Conservation (phyloP, 2,329 filamentous ascomycete species). For the Emmonsiellopsis sp. region DNA sequence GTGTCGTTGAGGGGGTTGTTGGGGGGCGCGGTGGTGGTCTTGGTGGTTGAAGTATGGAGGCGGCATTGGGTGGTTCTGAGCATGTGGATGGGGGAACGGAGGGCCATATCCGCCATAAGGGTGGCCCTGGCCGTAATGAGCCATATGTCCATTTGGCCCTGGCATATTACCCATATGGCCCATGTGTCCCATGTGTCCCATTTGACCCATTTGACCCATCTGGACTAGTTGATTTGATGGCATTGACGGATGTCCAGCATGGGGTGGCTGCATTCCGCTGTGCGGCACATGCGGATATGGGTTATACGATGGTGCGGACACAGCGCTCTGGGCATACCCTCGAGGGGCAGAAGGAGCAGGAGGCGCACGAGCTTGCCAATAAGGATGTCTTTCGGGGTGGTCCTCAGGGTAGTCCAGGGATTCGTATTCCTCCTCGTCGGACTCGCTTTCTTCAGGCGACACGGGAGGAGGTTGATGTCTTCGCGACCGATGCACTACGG, state of each 20-base stretch:
- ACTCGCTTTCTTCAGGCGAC: conserved; percentile 13
- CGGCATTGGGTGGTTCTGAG: conserved; percentile 5
- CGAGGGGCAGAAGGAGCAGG: conserved; percentile 19
- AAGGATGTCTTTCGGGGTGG: conserved; percentile 22
- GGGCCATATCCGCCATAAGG: conserved; percentile 11
- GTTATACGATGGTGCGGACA: conserved; percentile 31
- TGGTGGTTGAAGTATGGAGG: conserved; percentile 9
- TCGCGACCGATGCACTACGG: conserved; percentile 28
- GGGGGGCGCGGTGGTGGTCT: conserved; percentile 6
- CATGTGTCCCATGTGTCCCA: neutral
- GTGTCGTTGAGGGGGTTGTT: neutral
- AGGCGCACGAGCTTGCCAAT: conserved; percentile 20
- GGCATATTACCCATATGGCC: conserved; percentile 1
- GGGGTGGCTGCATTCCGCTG: conserved; percentile 9
- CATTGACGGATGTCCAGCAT: conserved; percentile 18
- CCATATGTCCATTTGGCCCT: conserved; percentile 4
- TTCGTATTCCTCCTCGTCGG: conserved; percentile 5
- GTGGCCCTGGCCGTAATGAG: conserved; percentile 5
- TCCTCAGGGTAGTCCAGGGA: conserved; percentile 30
- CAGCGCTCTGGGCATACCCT: conserved; percentile 32
- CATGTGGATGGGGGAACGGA: conserved; percentile 6
- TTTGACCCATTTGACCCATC: conserved; percentile 8
- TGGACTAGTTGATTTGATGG: conserved; percentile 15
- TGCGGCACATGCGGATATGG: conserved; percentile 20
- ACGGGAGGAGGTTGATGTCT: conserved; percentile 30